Evolutionary conservation across 192 early-diverging fungal species (phyloP), one percentile per base, ranked within the genome.

Genomic region (Rhizophagus clarus): DNA sequence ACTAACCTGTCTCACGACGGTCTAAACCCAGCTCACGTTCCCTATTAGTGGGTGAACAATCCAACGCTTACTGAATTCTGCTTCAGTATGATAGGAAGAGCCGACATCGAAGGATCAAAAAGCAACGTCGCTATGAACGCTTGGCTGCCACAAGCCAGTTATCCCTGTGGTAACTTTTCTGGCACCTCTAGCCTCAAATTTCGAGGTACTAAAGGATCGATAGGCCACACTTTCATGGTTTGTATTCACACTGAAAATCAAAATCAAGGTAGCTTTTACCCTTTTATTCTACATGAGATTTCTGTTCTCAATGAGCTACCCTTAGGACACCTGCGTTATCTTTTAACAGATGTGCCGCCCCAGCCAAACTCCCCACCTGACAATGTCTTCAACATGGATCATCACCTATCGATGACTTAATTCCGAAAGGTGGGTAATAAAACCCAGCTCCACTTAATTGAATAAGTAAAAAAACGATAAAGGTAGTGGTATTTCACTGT

Each of bases 1-100:
- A 95, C 94, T 94, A 94, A 95, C 94, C 93, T 94, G 92, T 94
- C 94, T 95, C 94, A 94, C 93, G 92, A 94, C 93, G 91, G 93
- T 95, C 93, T 94, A 95, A 93, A 93, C 92, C 93, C 92, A 93
- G 93, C 92, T 94, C 93, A 94, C 93, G 92, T 95, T 93, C 92
- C 92, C 92, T 93, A 91, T 93, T 91, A 89, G 92, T 90, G 92
- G 92, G 91, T 94, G 92, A 93, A 92, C 92, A 93, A 93, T 93
- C 90, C 90, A 89, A 92, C 92, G 89, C 92, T 93, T 92, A 89
- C 87, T 86, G 90, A 92, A 92, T 92, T 92, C 89, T 93, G 91
- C 91, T 91, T 93, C 92, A 86, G 85, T 88, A 93, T 92, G 92
- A 92, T 92, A 93, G 89, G 90, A 92, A 93, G 92, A 92, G 92